Evolutionary conservation across 2,329 filamentous ascomycete species (phyloP), one percentile per base, ranked within the genome.

Genomic region (Epichloe gansuensis): DNA sequence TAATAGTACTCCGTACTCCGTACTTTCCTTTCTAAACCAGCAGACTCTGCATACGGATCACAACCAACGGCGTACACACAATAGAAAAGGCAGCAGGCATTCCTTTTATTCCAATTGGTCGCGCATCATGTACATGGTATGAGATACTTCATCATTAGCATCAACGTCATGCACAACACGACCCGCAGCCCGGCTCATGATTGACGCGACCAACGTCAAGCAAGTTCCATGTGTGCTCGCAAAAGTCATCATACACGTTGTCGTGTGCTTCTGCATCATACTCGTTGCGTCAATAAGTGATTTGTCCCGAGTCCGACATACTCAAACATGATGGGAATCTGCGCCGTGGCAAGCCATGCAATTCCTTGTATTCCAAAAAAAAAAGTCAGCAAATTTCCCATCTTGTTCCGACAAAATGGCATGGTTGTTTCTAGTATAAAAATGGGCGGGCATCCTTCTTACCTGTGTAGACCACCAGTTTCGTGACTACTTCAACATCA

Each of bases 401-500:
- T 31, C 28, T 9, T 9, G 28, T 11, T 31, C 28, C 28, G 28
- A 11, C 28, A 31, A 31, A 9, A 31, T 31, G 8, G 1, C 28
- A 31, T 31, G 28, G 28, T 31, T 31, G 8, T 31, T 4, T 11
- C 8, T 31, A 0, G 8, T 1, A 31, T 31, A 4, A 4, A 31
- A 31, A 9, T 3, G 8, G 3, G 5, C 8, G 8, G 3, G 5
- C 25, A 34, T 13, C 13, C 9, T 17, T 15, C 34, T 68, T 72
- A 89, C 91, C 93, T 54, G 86, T 80, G 72, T 98, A 98, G 25
- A 98, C 89, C 61, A 98, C 86, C 55, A 98, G 70, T 71, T 96
- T 97, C 5, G 93, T 97, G 39, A 98, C 86, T 41, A 98, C 91
- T 69, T 98, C 93, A n/a, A 97, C 91, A 69, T 98, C 93, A 64